Evolutionary conservation across 805 yeast species (phyloP).

Genomic region (Kuraishia ogatae): DNA sequence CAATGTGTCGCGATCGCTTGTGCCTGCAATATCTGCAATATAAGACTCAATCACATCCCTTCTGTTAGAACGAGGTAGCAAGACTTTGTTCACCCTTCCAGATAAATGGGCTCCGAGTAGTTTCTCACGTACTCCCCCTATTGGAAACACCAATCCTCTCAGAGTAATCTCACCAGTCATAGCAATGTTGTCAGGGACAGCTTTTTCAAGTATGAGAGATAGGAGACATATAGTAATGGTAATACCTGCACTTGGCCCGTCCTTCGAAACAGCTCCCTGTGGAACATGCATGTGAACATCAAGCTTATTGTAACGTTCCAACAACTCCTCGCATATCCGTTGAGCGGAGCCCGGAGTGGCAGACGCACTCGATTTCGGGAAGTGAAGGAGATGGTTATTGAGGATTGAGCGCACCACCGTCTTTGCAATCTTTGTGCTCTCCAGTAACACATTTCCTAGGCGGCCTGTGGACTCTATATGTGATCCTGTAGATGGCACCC

Average conservation of each 20-base stretch:
- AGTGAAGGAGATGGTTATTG: conserved; percentile 15
- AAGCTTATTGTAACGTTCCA: conserved; percentile 38
- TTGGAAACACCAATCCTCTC: conserved; percentile 69
- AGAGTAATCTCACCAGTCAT: conserved; percentile 86
- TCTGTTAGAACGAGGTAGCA: conserved; percentile 65
- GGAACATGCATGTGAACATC: conserved; percentile 52
- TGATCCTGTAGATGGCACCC: conserved; percentile 40
- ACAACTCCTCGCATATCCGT: conserved; percentile 19
- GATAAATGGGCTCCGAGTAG: conserved; percentile 72
- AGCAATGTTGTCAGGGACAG: conserved; percentile 44
- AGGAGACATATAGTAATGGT: conserved; percentile 40
- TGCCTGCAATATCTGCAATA: conserved; percentile 21
- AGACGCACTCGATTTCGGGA: neutral
- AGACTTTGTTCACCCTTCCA: conserved; percentile 43
- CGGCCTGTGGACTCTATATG: conserved; percentile 67
- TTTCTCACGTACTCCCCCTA: conserved; percentile 78
- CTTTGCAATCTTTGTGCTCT: conserved; percentile 72
- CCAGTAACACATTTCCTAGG: conserved; percentile 73
- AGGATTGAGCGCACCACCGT: conserved; percentile 58
- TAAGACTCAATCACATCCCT: conserved; percentile 59
- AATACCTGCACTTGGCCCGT: conserved; percentile 41
- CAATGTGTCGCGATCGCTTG: conserved; percentile 7
- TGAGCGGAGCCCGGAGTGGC: neutral
- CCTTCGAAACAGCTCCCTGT: conserved; percentile 37
- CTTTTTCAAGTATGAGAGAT: conserved; percentile 32